Conservation (phyloP, 176 grass and related monocot species). For the Alopecurus myosuroides region DNA sequence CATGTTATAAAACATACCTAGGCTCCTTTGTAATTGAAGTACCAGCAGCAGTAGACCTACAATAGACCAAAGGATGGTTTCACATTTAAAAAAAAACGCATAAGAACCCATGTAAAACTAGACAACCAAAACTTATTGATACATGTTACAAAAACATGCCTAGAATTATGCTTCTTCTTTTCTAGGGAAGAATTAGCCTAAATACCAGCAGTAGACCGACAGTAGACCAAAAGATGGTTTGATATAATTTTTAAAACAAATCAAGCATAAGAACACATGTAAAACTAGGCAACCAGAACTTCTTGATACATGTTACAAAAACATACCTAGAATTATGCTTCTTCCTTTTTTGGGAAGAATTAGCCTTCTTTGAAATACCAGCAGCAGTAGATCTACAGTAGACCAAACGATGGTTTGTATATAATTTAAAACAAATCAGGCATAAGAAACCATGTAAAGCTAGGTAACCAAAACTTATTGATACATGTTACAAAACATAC, state of each 20-base stretch:
- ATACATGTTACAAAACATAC: too few species aligned
- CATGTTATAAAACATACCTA: neutral
- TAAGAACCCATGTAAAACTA: too few species aligned
- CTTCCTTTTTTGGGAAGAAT: too few species aligned
- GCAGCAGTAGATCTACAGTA: neutral
- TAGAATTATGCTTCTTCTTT: too few species aligned
- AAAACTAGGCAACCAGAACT: neutral
- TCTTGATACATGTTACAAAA: neutral
- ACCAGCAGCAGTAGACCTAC: neutral
- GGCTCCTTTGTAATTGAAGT: neutral
- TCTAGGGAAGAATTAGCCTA: too few species aligned
- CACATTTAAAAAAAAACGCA: neutral
- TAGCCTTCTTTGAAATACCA: too few species aligned
- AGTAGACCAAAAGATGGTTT: neutral
- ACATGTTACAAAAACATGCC: too few species aligned
- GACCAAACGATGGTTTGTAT: neutral
- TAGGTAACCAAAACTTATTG: too few species aligned
- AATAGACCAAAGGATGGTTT: neutral
- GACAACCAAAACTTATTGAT: too few species aligned
- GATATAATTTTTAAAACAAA: neutral
- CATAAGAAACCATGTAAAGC: too few species aligned
- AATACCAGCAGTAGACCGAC: neutral
- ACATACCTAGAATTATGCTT: neutral
- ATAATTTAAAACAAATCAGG: neutral
- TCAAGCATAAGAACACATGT: neutral